phyloP scores from a whole-genome alignment of 2,329 filamentous ascomycete genomes.

The Rachicladosporium sp. region DNA sequence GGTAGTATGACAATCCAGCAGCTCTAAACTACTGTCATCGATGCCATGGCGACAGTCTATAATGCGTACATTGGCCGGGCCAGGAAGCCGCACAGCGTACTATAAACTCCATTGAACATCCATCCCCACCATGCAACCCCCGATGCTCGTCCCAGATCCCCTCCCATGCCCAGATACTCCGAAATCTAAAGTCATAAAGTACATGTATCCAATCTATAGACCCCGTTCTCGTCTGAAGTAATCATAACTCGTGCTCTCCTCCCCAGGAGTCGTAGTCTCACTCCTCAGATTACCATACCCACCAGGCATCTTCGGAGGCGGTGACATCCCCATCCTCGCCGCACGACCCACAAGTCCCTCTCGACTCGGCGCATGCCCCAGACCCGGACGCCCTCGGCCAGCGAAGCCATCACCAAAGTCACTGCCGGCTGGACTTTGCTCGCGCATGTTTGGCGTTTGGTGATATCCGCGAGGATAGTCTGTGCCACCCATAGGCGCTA shows the following conservation, averaged over 20 bases:
- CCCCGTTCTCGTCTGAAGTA: conserved; percentile 24
- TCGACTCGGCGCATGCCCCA: conserved; percentile 4
- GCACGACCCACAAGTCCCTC: conserved; percentile 10
- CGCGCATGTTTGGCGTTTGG: conserved; percentile 29
- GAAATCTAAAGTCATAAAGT: background rate
- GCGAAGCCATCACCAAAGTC: too few species aligned
- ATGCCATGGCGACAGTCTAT: too few species aligned
- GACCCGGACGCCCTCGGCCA: too few species aligned
- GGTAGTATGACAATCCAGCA: too few species aligned
- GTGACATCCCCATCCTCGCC: conserved; percentile 8
- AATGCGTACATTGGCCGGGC: too few species aligned
- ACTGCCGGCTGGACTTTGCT: conserved; percentile 28
- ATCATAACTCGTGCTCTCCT: conserved; percentile 28
- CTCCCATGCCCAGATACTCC: background rate
- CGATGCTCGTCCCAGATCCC: background rate
- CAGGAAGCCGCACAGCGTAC: too few species aligned
- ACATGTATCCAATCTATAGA: background rate
- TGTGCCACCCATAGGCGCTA: conserved; percentile 22
- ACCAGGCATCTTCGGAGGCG: conserved; percentile 9
- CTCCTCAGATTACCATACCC: conserved; percentile 18
- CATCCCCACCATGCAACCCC: too few species aligned
- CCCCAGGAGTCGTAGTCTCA: conserved; percentile 19
- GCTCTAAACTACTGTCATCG: too few species aligned
- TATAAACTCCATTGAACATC: too few species aligned
- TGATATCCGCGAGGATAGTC: conserved; percentile 38